These are phyloP conservation scores for Saturnispora galanensis DNA, from an alignment of 805 yeast genomes.

Conservation along the genomic window DNA sequence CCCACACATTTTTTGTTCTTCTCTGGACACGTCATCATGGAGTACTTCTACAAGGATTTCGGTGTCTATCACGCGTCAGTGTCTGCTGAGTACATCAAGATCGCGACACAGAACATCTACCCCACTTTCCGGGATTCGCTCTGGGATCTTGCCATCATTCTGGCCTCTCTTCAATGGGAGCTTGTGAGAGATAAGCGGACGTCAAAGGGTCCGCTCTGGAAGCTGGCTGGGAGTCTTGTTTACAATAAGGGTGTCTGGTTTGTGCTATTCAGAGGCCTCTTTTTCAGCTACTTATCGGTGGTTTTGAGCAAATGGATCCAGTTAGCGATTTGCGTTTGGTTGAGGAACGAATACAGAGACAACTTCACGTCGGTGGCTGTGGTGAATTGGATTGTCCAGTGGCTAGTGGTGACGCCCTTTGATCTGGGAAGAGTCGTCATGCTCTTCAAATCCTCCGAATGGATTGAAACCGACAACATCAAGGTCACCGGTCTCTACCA, in stretches of 20 bases:
- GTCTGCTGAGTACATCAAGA: not conserved
- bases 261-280: not conserved
- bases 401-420: too few relatives aligned
- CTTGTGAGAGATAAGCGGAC: not conserved
- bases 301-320: not conserved
- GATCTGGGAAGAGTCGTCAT: too few relatives aligned
- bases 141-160: not conserved
- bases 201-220: not conserved
- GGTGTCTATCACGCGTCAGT: not conserved
- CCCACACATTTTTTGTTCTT: too few relatives aligned
- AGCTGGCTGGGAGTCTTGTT: not conserved
- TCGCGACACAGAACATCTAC: not conserved
- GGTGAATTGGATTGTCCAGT: not conserved
- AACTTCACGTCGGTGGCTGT: too few relatives aligned
- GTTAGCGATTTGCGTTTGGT: not conserved
- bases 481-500: too few relatives aligned
- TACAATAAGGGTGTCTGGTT: not conserved
- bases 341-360: too few relatives aligned
- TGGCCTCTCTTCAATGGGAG: not conserved
- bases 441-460: too few relatives aligned
- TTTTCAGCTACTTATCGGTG: not conserved
- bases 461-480: too few relatives aligned
- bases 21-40: not conserved
- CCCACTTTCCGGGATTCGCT: not conserved
- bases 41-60: not conserved